A percentile compares a stretch with the other conserved stretches of the same genome.
phyloP scores from a whole-genome alignment of 805 yeast genomes.

The Candida parachauliodes region DNA sequence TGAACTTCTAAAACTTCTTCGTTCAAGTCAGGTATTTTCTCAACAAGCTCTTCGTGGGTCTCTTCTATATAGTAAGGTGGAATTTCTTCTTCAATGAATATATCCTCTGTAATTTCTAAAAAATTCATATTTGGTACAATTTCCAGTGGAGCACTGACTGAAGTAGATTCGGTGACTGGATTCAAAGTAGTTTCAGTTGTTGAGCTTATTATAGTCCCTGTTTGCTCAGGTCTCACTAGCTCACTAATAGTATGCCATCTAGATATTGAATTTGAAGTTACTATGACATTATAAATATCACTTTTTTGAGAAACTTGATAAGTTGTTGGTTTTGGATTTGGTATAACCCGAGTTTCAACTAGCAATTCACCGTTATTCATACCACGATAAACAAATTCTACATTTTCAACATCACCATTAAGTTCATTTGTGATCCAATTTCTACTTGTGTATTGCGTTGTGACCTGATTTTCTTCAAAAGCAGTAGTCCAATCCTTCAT shows the following conservation, averaged over 20 bases:
- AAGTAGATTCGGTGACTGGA: neutral
- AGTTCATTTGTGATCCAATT: neutral
- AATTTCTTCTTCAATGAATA: no score
- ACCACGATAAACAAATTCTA: neutral
- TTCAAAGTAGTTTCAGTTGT: neutral
- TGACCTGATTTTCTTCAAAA: neutral
- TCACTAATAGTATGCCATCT: constrained; percentile 1
- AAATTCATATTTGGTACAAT: no score
- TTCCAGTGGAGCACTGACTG: no score
- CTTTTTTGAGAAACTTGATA: neutral
- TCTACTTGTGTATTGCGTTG: neutral
- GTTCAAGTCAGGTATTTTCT: no score
- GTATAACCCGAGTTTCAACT: neutral
- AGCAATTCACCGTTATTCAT: neutral
- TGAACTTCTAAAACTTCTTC: no score
- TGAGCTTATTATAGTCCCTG: neutral
- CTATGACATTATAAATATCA: neutral
- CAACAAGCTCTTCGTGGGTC: no score
- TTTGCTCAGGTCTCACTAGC: neutral
- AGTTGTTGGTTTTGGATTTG: neutral
- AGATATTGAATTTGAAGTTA: constrained; percentile 1
- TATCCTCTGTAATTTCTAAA: no score
- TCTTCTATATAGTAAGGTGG: no score
- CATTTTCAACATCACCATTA: neutral
- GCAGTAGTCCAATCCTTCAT: neutral